Evolutionary conservation across 2,329 filamentous ascomycete genomes (phyloP), one percentile per base, ranked within the genome.

Genomic region (Scorias spongiosa): DNA sequence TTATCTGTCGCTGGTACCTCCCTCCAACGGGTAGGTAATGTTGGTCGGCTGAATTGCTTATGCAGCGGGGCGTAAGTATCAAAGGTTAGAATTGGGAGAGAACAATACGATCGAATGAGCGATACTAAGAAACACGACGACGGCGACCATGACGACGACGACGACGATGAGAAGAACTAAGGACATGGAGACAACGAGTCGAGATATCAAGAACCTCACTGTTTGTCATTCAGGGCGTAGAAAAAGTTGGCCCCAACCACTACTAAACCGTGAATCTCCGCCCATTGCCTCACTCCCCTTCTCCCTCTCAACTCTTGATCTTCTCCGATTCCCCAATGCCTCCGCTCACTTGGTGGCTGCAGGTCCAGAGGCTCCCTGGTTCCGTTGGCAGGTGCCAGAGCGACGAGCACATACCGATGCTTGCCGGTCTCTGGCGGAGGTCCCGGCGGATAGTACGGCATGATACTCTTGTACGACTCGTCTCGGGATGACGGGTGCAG

Each of bases 321-420:
- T 38, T 65, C 67, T 0, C 65, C 70, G 47, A 66, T 71, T 0
- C 74, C 74, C 74, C 74, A 77, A 54, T 74, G 68, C 56, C 69
- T 62, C 30, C 72, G 57, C n/a, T 70, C 64, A 41, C 60, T 57
- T 1, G 74, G 74, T 46, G 57, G 64, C 12, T 56, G 66, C 46
- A 75, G 49, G 47, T 66, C 53, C 41, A 70, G 43, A 15, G 52
- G 49, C 44, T 63, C 59, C 10, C 54, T 63, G 8, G 67, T 69
- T 7, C 64, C 62, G 44, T 71, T 71, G 45, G 47, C 55, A 11
- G 60, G 66, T 50, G 56, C 66, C 45, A 76, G 61, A 6, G 71
- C 63, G 4, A 75, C 59, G 48, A 76, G 74, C 2, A 77, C 69
- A 54, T 77, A 77, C 43, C 74, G 63, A 51, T 77, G 74, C 51